Evolutionary conservation across 768 basidiomycete species (phyloP).

Genomic region (Lenzites betulinus): DNA sequence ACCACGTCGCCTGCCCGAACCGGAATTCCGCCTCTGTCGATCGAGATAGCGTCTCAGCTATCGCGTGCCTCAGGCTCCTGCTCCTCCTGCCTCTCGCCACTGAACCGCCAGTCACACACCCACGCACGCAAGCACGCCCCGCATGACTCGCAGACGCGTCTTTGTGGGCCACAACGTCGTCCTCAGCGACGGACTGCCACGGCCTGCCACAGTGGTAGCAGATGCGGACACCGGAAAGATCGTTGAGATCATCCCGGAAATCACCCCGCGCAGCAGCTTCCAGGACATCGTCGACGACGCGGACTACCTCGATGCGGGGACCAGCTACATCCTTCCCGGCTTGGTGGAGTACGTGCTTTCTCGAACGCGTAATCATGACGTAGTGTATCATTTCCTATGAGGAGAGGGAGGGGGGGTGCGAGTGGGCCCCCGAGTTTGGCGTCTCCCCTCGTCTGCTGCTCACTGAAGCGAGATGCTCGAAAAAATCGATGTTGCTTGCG

Average conservation of each 20-base stretch:
- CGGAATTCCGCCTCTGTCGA: neutral
- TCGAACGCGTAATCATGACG: neutral
- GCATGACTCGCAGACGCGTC: conserved; percentile 17
- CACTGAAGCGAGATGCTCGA: too few relatives aligned
- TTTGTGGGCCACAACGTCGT: conserved; percentile 32
- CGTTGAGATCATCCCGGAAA: conserved; percentile 32
- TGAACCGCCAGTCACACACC: neutral
- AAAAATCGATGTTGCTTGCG: too few relatives aligned
- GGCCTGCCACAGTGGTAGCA: conserved; percentile 45
- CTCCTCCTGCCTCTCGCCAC: neutral
- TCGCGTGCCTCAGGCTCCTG: neutral
- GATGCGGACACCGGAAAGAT: conserved; percentile 45
- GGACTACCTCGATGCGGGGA: conserved; percentile 40
- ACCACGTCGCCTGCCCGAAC: conserved; percentile 14
- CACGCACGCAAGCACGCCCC: neutral
- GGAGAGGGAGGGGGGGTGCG: too few relatives aligned
- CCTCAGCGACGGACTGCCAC: conserved; percentile 26
- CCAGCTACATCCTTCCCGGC: conserved; percentile 50
- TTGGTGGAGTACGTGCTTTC: conserved; percentile 50
- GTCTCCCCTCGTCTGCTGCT: too few relatives aligned
- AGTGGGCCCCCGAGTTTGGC: too few relatives aligned
- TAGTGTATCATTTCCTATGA: too few relatives aligned
- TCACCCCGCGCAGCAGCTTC: conserved; percentile 20
- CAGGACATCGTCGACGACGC: conserved; percentile 29
- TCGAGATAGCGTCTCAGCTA: conserved; percentile 1